phyloP scores from a whole-genome alignment of 1,139 yeast species.

The Debaryomyces nepalensis region DNA sequence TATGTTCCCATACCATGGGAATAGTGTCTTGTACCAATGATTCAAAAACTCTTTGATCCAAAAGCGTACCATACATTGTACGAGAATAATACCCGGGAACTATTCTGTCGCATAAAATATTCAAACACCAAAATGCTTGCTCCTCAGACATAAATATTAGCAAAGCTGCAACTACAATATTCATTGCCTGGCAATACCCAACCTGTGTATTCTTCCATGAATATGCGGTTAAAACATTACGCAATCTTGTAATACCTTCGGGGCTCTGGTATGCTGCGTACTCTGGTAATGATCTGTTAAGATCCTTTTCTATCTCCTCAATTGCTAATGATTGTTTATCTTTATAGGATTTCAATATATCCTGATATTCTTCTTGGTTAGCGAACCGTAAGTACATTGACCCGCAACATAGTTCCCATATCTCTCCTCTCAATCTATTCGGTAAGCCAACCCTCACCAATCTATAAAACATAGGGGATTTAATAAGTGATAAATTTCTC shows the following conservation, averaged over 20 bases:
- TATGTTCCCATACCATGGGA: constrained; percentile 88
- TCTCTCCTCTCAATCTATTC: constrained; percentile 88
- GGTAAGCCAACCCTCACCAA: constrained; percentile 91
- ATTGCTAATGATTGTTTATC: constrained; percentile 79
- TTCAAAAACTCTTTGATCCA: constrained; percentile 94
- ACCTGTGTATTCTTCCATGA: constrained; percentile 98
- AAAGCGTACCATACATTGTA: constrained; percentile 95
- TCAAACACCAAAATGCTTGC: constrained; percentile 94
- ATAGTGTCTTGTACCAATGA: constrained; percentile 85
- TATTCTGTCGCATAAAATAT: constrained; percentile 78
- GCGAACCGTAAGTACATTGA: constrained; percentile 76
- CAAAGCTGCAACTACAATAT: constrained; percentile 92
- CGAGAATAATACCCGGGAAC: constrained; percentile 97
- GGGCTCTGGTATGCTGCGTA: constrained; percentile 89
- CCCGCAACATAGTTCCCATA: constrained; percentile 94
- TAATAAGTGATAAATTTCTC: constrained; percentile 74
- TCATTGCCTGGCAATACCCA: constrained; percentile 99
- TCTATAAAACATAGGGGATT: constrained; percentile 78
- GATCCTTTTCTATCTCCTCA: constrained; percentile 95
- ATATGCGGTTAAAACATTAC: constrained; percentile 89
- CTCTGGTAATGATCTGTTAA: constrained; percentile 92
- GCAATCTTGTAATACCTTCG: constrained; percentile 82
- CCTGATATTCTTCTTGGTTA: constrained; percentile 61
- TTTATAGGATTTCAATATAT: constrained; percentile 60
- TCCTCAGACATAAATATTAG: constrained; percentile 95